Evolutionary conservation across 257 asterid species (phyloP), one percentile per base, ranked within the genome.

Genomic region (Paulownia fortunei): DNA sequence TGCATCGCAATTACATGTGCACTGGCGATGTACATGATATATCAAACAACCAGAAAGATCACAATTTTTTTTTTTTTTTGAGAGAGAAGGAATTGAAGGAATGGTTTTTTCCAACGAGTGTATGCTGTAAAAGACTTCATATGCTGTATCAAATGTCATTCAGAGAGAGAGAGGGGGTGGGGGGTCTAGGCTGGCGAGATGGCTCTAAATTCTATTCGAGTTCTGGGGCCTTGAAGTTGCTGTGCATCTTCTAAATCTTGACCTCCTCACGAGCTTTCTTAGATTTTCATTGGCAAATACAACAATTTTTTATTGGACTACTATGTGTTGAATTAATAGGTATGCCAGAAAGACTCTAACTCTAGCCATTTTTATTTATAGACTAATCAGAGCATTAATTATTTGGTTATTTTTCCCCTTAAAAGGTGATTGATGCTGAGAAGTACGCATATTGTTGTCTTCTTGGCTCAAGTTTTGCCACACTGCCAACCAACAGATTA

Each of bases 401-500:
- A 37, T 76, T 18, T 36, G 8, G 3, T n/a, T 36, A 63, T 34
- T 5, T 62, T 3, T 54, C 12, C 26, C 13, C 32, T 27, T 32
- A 24, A 44, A 21, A 66, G 24, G 41, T 26, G 68, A 76, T 67
- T 67, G 56, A 60, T 26, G 34, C 26, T 41, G 60, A 76, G 21
- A 65, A 54, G 23, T 76, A 30, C 21, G 2, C 23, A 10, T 37
- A n/a, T 18, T 52, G 41, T 76, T 72, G 68, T 55, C 16, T 73
- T 76, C 49, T 37, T 66, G 42, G 42, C 68, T 76, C 59, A 23
- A 39, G 55, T 76, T 63, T 62, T 32, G 54, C 39, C 24, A 18
- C 19, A 21, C 51, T 32, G 44, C 32, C 23, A 37, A 36, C 63
- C 36, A 76, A 72, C 26, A 51, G 46, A 18, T 41, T 47, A 10